Percentiles rank a stretch among this genome's conserved stretches.
These are phyloP conservation scores for Podila verticillata DNA, from an alignment of 192 early-diverging fungal genomes.

Conservation along the genomic window DNA sequence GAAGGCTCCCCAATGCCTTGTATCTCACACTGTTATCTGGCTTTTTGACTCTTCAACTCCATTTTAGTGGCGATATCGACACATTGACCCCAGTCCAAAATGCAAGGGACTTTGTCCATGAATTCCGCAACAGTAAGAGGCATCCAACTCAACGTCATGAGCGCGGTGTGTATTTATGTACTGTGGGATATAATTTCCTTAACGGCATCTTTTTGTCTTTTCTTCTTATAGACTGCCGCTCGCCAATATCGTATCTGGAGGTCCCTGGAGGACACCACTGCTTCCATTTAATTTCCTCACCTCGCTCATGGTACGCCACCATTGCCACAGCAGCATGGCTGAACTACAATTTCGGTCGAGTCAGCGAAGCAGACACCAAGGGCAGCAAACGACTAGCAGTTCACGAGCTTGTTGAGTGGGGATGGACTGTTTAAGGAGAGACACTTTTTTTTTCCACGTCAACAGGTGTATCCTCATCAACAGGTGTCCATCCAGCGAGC, in stretches of 20 bases:
- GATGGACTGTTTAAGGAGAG: slow-evolving; percentile 18
- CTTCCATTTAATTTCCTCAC: slow-evolving; percentile 53
- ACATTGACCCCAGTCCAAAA: slow-evolving; percentile 44
- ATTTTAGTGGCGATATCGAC: slow-evolving; percentile 51
- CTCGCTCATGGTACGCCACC: slow-evolving; percentile 48
- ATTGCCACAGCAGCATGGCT: slow-evolving; percentile 51
- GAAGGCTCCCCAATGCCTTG: no score
- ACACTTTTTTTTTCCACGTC: neutral
- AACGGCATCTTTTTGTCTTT: neutral
- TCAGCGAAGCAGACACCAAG: neutral
- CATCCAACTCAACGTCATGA: no score
- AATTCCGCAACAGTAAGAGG: slow-evolving; percentile 42
- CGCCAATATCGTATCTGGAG: slow-evolving; percentile 30
- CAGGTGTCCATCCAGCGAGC: neutral
- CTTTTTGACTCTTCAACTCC: no score
- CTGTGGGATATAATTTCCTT: neutral
- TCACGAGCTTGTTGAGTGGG: slow-evolving; percentile 49
- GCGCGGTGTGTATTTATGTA: neutral
- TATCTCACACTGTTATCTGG: no score
- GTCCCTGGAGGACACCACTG: slow-evolving; percentile 53
- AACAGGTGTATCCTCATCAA: neutral
- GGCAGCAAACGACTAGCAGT: slow-evolving; percentile 2
- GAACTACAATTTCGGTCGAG: slow-evolving; percentile 27
- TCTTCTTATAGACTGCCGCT: slow-evolving; percentile 5
- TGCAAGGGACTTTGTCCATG: slow-evolving; percentile 34